Base-by-base conservation (phyloP, 2,329 filamentous ascomycete species). In the Rhynchosporium secalis region DNA sequence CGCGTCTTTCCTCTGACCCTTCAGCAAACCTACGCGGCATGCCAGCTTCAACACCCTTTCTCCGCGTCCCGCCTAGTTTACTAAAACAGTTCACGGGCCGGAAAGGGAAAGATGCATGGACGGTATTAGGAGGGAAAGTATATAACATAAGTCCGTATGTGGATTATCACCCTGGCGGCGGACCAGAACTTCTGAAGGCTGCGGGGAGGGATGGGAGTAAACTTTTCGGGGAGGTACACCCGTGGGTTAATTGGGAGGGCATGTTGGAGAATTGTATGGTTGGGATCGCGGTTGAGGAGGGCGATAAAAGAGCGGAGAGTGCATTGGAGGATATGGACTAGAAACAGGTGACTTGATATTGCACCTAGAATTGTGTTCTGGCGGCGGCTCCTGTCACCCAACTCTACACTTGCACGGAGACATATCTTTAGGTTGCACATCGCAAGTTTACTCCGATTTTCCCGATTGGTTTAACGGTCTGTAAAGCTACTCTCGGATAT, bases 121-220 rank as follows among this genome's bases (percentile, higher is more conserved):
- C 90, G 64, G 90, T 86, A 1, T 88, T 96, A 64, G 89, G 91
- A 64, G 93, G 94, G 1, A 90, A 90, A 71, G 94, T 98, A 33
- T 99, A 98, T 78, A 98, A 98, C 72, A 88, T 99, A 62, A 89
- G 88, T 0, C 92, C 94, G 0, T 99, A 98, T 73, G 74, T 92
- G 41, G 87, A 90, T 1, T 99, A 92, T 73, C 95, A 99, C 75
- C 95, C 95, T 0, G 95, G 95, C 28, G 95, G 91, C 8, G 85
- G 88, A 69, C 85, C 86, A 4, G 90, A 96, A 77, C 75, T 95
- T 65, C 76, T 89, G 75, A 78, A 84, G 38, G 82, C 80, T 40
- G 87, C 87, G 0, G 87, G 81, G 0, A 77, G 81, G 61, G 86
- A 89, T 72, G 86, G 83, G 41, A 87, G 83, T 2, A 80, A 79